phyloP scores from a whole-genome alignment of 306 rosid genomes.

The Neltuma alba region DNA sequence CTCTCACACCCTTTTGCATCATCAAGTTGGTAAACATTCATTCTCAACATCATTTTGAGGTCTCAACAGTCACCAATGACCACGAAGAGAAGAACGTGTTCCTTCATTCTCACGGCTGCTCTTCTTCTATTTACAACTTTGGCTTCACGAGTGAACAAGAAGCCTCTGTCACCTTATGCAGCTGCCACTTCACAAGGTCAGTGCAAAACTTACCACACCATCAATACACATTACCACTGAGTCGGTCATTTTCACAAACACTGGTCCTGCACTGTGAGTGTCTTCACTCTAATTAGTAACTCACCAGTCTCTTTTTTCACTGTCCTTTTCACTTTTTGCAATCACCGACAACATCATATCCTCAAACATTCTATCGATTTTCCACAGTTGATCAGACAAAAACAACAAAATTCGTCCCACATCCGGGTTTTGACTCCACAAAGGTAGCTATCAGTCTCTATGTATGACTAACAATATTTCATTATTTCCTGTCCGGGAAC shows the following conservation, averaged over 20 bases:
- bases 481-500: not conserved
- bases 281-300: conserved; percentile 22
- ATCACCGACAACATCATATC: conserved; percentile 16
- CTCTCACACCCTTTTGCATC: not conserved
- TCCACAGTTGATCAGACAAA: conserved; percentile 16
- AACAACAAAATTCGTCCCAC: not conserved
- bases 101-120: conserved; percentile 27
- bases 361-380: conserved; percentile 3
- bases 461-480: not conserved
- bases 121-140: conserved; percentile 25
- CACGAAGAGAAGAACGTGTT: conserved; percentile 34
- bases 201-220: not conserved
- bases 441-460: not conserved
- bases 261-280: not conserved
- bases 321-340: conserved; percentile 35
- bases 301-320: not conserved
- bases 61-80: conserved; percentile 16
- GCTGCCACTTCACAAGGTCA: conserved; percentile 47
- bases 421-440: not conserved
- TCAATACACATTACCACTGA: conserved; percentile 2
- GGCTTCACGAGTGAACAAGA: conserved; percentile 10
- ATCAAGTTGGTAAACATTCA: conserved; percentile 5
- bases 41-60: not conserved
- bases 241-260: conserved; percentile 17
- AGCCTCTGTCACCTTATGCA: conserved; percentile 12